A percentile compares a stretch with the other conserved stretches of the same genome.
Conservation (phyloP, 2,329 filamentous ascomycete species). For the Helminthosporium solani region DNA sequence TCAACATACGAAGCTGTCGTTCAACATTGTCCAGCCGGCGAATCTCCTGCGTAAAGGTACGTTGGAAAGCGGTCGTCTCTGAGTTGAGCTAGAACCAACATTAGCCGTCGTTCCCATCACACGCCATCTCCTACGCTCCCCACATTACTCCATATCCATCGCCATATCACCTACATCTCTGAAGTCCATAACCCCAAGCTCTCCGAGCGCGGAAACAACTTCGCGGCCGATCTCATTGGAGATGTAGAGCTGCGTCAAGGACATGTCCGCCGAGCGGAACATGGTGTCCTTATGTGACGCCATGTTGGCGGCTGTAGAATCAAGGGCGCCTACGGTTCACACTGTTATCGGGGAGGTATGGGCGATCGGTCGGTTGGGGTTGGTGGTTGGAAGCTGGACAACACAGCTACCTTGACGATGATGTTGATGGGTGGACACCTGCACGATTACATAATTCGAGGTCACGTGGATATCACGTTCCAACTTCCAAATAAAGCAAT, state of each 20-base stretch:
- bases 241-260: conserved; percentile 99
- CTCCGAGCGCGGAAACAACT: conserved; percentile 92
- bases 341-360: conserved; percentile 24
- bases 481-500: neutral
- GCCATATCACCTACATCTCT: conserved; percentile 73
- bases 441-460: conserved; percentile 4
- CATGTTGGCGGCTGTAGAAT: conserved; percentile 51
- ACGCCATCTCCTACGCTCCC: conserved; percentile 19
- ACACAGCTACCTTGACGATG: conserved; percentile 32
- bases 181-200: conserved; percentile 95
- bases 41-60: conserved; percentile 97
- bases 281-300: conserved; percentile 76
- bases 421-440: conserved; percentile 10
- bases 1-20: conserved; percentile 81
- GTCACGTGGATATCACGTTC: conserved; percentile 4
- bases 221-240: conserved; percentile 98
- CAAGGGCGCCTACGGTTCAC: conserved; percentile 19
- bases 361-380: conserved; percentile 17
- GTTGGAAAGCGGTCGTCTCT: conserved; percentile 89
- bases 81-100: conserved; percentile 71
- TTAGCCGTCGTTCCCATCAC: conserved; percentile 28
- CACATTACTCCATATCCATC: neutral
- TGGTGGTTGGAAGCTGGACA: conserved; percentile 30
- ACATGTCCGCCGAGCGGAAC: conserved; percentile 99
- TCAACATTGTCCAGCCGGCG: conserved; percentile 97